A percentile compares a stretch with the other conserved stretches of the same genome.
Evolutionary conservation across 805 yeast species (phyloP).

Genomic region (Candida tibetensis): DNA sequence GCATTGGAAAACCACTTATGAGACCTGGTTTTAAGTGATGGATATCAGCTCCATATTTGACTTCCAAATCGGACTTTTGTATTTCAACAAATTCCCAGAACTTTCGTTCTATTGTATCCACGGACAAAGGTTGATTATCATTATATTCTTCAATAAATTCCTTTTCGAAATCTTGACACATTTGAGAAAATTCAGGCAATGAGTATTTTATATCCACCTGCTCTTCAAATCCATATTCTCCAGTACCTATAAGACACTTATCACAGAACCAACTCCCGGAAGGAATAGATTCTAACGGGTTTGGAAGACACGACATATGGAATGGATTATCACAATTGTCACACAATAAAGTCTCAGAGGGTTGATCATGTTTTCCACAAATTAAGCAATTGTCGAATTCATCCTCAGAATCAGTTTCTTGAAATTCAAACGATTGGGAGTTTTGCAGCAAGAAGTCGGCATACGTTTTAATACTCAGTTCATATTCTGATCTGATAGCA

Average conservation of each 20-base stretch:
- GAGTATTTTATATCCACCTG: slow-evolving; percentile 50
- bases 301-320: slow-evolving; percentile 67
- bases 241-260: slow-evolving; percentile 79
- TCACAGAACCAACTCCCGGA: slow-evolving; percentile 76
- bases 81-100: slow-evolving; percentile 60
- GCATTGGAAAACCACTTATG: slow-evolving; percentile 72
- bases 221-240: slow-evolving; percentile 86
- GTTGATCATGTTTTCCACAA: slow-evolving; percentile 47
- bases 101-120: slow-evolving; percentile 52
- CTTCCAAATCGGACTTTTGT: slow-evolving; percentile 49
- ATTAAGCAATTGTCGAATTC: slow-evolving; percentile 41
- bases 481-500: slow-evolving; percentile 23
- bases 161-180: slow-evolving; percentile 49
- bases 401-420: slow-evolving; percentile 26
- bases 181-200: slow-evolving; percentile 55
- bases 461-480: slow-evolving; percentile 25
- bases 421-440: slow-evolving; percentile 26
- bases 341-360: slow-evolving; percentile 55
- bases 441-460: slow-evolving; percentile 30
- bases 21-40: slow-evolving; percentile 64
- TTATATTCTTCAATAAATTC: slow-evolving; percentile 39
- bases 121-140: slow-evolving; percentile 28
- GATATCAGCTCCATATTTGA: slow-evolving; percentile 83
- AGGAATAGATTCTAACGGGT: slow-evolving; percentile 53
- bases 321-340: slow-evolving; percentile 70